Evolutionary conservation across 176 grass and related monocot genomes (phyloP).

Genomic region (Cenchrus americanus): DNA sequence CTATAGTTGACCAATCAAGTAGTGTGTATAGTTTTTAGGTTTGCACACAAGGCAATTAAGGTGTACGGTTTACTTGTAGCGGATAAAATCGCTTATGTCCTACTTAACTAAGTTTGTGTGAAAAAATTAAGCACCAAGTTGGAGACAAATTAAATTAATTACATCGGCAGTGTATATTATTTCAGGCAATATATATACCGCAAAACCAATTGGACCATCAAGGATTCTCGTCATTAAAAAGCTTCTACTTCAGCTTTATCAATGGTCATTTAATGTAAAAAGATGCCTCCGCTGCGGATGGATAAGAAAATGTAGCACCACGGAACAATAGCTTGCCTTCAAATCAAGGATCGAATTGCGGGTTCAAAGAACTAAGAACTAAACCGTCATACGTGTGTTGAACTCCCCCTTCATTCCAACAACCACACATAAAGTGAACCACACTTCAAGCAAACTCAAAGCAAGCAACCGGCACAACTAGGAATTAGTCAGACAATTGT

Average conservation of each 20-base stretch:
- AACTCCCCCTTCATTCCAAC: slow-evolving; percentile 21
- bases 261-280: slow-evolving; percentile 25
- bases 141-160: no score
- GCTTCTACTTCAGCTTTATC: background rate
- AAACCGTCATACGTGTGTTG: slow-evolving; percentile 5
- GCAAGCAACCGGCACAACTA: slow-evolving; percentile 28
- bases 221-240: background rate
- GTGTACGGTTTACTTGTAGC: no score
- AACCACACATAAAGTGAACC: slow-evolving; percentile 40
- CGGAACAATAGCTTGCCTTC: slow-evolving; percentile 28
- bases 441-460: slow-evolving; percentile 46
- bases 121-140: no score
- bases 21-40: no score
- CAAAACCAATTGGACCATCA: background rate
- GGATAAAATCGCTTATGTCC: no score
- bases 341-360: slow-evolving; percentile 31
- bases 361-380: slow-evolving; percentile 18
- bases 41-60: no score
- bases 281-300: slow-evolving; percentile 1
- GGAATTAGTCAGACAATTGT: slow-evolving; percentile 33
- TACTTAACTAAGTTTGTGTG: no score
- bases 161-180: no score
- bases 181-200: no score
- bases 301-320: slow-evolving; percentile 31
- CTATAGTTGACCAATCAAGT: no score